These are phyloP conservation scores for Waltiozyma sp. DNA, from an alignment of 1,139 yeast species.

Conservation along the genomic window DNA sequence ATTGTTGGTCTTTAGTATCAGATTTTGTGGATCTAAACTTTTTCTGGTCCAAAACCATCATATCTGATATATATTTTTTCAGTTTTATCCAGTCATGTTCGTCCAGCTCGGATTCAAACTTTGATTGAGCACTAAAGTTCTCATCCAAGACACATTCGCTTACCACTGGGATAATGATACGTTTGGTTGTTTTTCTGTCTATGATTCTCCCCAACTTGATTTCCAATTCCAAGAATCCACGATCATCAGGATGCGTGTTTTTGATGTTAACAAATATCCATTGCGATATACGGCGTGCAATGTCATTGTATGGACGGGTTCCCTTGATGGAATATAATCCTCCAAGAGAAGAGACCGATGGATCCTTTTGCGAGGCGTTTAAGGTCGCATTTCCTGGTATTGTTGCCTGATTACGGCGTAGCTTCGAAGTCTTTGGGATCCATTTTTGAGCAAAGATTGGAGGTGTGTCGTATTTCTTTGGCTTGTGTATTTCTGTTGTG, in stretches of 20 bases:
- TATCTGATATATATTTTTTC: constrained; percentile 43
- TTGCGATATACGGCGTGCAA: constrained; percentile 71
- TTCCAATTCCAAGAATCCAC: constrained; percentile 66
- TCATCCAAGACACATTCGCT: constrained; percentile 62
- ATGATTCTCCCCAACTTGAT: constrained; percentile 70
- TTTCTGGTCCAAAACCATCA: constrained; percentile 34
- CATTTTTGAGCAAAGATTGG: constrained; percentile 83
- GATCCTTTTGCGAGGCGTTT: not conserved
- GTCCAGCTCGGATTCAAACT: constrained; percentile 62
- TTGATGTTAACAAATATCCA: constrained; percentile 81
- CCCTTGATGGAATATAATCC: constrained; percentile 12
- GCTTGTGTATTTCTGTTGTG: constrained; percentile 26
- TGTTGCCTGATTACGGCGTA: constrained; percentile 8
- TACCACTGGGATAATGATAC: constrained; percentile 61
- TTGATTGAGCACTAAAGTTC: constrained; percentile 41
- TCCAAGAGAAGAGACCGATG: not conserved
- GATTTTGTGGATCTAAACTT: constrained; percentile 28
- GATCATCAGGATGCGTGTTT: constrained; percentile 47
- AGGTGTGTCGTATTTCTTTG: constrained; percentile 51
- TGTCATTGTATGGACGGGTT: constrained; percentile 61
- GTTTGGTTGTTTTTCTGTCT: constrained; percentile 51
- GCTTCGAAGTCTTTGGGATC: constrained; percentile 34
- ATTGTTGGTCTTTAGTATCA: constrained; percentile 27
- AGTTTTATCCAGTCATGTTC: constrained; percentile 55
- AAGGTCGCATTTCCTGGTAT: not conserved